phyloP scores from a whole-genome alignment of 345 rosid genomes.

The Geranium rotundifolium region DNA sequence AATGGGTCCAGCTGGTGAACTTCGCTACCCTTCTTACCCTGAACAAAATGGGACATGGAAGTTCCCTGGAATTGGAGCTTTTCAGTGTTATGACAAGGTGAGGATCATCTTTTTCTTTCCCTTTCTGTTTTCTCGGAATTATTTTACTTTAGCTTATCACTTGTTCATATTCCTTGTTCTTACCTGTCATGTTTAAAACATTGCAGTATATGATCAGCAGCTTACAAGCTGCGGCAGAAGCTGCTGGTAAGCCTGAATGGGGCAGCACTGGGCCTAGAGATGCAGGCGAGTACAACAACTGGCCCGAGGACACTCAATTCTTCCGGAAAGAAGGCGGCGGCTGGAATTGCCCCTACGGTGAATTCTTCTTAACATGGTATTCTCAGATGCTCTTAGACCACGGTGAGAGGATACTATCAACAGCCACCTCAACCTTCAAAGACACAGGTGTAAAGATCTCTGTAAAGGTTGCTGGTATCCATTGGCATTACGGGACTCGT shows the following conservation, averaged over 20 bases:
- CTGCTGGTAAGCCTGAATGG: slow-evolving; percentile 87
- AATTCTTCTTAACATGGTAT: slow-evolving; percentile 88
- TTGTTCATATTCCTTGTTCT: background rate
- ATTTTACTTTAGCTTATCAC: background rate
- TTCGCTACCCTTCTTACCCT: slow-evolving; percentile 85
- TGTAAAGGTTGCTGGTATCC: slow-evolving; percentile 86
- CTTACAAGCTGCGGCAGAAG: slow-evolving; percentile 86
- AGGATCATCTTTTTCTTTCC: background rate
- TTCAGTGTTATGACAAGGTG: slow-evolving; percentile 95
- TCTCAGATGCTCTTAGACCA: slow-evolving; percentile 80
- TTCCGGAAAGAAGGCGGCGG: slow-evolving; percentile 80
- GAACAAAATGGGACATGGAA: slow-evolving; percentile 82
- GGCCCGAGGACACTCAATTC: slow-evolving; percentile 92
- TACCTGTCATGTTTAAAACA: background rate
- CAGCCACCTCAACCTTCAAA: slow-evolving; percentile 48
- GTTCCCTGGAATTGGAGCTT: slow-evolving; percentile 97
- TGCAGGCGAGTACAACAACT: slow-evolving; percentile 87
- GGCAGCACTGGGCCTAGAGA: slow-evolving; percentile 91
- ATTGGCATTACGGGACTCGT: slow-evolving; percentile 92
- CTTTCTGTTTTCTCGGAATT: slow-evolving; percentile 1
- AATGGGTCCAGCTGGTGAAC: slow-evolving; percentile 99
- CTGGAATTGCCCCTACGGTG: slow-evolving; percentile 70
- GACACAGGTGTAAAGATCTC: slow-evolving; percentile 54
- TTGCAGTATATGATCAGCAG: slow-evolving; percentile 69
- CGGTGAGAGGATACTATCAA: slow-evolving; percentile 62